Evolutionary conservation across 1,284 basidiomycete genomes (phyloP).

Genomic region (Ceratobasidium sp.): DNA sequence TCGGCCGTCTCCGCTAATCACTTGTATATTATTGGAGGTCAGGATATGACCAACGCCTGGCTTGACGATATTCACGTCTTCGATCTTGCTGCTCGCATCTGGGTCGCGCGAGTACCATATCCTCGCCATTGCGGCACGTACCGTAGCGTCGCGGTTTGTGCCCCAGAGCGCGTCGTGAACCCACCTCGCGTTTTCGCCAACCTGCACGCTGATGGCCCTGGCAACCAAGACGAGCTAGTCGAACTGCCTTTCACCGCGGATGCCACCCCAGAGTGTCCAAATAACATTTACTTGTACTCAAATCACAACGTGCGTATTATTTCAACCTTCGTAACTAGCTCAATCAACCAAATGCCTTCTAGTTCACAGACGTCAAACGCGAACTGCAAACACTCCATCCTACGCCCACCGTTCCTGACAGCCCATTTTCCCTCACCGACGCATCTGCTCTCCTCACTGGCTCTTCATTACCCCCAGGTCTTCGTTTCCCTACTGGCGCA

Average conservation of each 20-base stretch:
- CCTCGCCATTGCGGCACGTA: constrained; percentile 93
- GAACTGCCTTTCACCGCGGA: constrained; percentile 79
- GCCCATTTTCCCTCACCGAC: constrained; percentile 78
- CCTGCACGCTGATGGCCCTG: constrained; percentile 43
- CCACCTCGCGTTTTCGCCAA: constrained; percentile 57
- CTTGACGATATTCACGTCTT: constrained; percentile 92
- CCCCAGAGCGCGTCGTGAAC: constrained; percentile 72
- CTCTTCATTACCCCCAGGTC: constrained; percentile 81
- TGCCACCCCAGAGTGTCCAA: constrained; percentile 78
- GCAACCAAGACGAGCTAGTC: constrained; percentile 58
- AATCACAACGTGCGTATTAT: constrained; percentile 82
- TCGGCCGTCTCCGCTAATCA: constrained; percentile 84
- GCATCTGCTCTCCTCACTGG: constrained; percentile 82
- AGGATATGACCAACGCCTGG: constrained; percentile 91
- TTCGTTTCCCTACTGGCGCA: constrained; percentile 93
- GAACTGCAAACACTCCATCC: constrained; percentile 90
- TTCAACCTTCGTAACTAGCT: constrained; percentile 1
- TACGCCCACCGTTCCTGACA: constrained; percentile 65
- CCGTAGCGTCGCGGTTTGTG: constrained; percentile 86
- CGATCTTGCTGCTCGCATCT: constrained; percentile 76
- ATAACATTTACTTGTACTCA: constrained; percentile 84
- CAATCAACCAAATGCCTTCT: constrained; percentile 52
- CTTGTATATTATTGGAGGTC: constrained; percentile 94
- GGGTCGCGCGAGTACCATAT: constrained; percentile 84
- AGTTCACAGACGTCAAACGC: constrained; percentile 95